Evolutionary conservation across 768 basidiomycete genomes (phyloP), one percentile per base, ranked within the genome.

Genomic region (Tricholoma sp.): DNA sequence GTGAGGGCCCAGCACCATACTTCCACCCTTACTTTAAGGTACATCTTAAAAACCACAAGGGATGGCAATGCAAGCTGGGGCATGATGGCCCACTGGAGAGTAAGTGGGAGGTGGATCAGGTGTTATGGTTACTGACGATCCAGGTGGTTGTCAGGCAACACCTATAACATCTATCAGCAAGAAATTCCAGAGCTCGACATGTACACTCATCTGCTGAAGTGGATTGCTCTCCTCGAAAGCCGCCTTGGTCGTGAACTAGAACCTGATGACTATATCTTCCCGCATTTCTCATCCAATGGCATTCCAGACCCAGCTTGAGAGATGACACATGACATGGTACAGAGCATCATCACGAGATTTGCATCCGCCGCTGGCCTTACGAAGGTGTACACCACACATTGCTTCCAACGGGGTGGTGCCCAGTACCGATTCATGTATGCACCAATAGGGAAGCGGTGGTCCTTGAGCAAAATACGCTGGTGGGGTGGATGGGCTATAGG

Each of bases 361-460:
- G 55, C 62, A 0, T n/a, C 12, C 0, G 62, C 52, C 9, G 69
- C 67, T 3, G 64, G 64, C 6, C 29, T 70, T 18, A 57, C 56
- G 0, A 56, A 59, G 16, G 9, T 35, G 5, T 73, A 56, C 55
- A 66, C 70, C 2, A 72, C 72, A 6, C 72, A 73, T 51, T 71
- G 65, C 41, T 72, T 70, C 39, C 67, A 67, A 8, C 60, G 69
- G 16, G 71, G 73, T 4, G 73, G 73, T 0, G 67, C 70, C 1
- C 72, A 74, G 55, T 73, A 73, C 50, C 57, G 64, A 0, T 71
- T 74, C 53, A 73, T 73, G 66, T 72, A 62, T 61, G 72, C 73
- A 1, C 73, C 70, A 1, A 31, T 70, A 2, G 45, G 45, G 2
- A 46, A 6, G 22, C 59, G 66, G 6, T 76, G 74, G 73, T 52